Conservation (phyloP, 1,139 yeast genomes). For the Hyphopichia pseudoburtonii region DNA sequence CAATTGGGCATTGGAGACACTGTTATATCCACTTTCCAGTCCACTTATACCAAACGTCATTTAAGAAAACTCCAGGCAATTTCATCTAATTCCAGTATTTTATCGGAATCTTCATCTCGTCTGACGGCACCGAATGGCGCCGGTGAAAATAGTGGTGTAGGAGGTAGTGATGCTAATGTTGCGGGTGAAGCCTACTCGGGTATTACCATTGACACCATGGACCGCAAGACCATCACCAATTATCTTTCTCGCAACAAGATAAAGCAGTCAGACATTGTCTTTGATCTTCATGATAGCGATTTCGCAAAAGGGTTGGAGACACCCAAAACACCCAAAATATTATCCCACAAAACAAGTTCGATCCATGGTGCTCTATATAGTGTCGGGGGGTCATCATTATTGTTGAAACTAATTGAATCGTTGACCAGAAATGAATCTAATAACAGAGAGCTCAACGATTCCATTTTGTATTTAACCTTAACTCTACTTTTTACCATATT, state of each 20-base stretch:
- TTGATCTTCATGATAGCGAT: slow-evolving; percentile 27
- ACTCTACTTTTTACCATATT: slow-evolving; percentile 26
- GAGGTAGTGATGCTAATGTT: too few species aligned
- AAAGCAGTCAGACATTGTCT: slow-evolving; percentile 28
- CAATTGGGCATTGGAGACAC: neutral
- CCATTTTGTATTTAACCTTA: slow-evolving; percentile 22
- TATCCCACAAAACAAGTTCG: slow-evolving; percentile 27
- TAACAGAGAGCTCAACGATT: slow-evolving; percentile 14
- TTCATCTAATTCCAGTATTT: neutral
- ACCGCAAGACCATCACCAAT: slow-evolving; percentile 20
- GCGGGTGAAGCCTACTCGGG: neutral
- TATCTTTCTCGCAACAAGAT: slow-evolving; percentile 19
- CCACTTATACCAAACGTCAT: neutral
- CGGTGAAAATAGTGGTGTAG: neutral
- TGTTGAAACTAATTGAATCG: slow-evolving; percentile 32
- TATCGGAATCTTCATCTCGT: neutral
- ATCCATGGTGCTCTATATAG: slow-evolving; percentile 32
- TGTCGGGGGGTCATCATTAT: slow-evolving; percentile 37
- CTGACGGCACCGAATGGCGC: neutral
- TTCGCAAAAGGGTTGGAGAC: slow-evolving; percentile 16
- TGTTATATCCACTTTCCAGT: neutral
- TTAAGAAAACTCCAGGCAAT: slow-evolving; percentile 1
- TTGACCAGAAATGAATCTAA: slow-evolving; percentile 16
- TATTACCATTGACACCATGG: slow-evolving; percentile 9
- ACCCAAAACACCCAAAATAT: slow-evolving; percentile 14